Percentiles rank a stretch among this genome's conserved stretches.
Evolutionary conservation across 225 moss, liverwort and hornwort genomes (phyloP).

Genomic region (Pseudoscleropodium purum): DNA sequence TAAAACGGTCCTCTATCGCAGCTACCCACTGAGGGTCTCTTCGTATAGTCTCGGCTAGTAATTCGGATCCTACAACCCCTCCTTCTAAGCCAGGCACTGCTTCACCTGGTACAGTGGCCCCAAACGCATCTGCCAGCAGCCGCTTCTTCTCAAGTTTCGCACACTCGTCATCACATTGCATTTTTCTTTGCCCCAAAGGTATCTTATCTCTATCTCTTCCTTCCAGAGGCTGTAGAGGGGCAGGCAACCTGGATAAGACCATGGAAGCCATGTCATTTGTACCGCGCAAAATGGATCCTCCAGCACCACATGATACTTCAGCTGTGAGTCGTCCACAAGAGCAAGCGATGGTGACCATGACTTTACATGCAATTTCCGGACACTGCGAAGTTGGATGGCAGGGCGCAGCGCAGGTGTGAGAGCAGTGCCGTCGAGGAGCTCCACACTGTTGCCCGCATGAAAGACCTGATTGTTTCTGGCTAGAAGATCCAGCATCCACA

Average conservation of each 20-base stretch:
- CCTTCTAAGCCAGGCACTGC: slow-evolving; percentile 46
- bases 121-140: slow-evolving; percentile 88
- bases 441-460: slow-evolving; percentile 85
- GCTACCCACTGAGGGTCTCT: slow-evolving; percentile 91
- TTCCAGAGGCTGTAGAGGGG: slow-evolving; percentile 70
- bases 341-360: slow-evolving; percentile 64
- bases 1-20: slow-evolving; percentile 83
- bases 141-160: slow-evolving; percentile 83
- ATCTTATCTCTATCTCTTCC: slow-evolving; percentile 52
- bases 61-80: slow-evolving; percentile 63
- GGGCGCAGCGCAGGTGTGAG: slow-evolving; percentile 68
- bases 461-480: slow-evolving; percentile 16
- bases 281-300: slow-evolving; percentile 35
- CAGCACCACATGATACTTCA: slow-evolving; percentile 85
- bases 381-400: slow-evolving; percentile 79
- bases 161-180: slow-evolving; percentile 85
- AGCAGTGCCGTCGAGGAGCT: slow-evolving; percentile 88
- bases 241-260: slow-evolving; percentile 51
- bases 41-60: slow-evolving; percentile 63
- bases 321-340: slow-evolving; percentile 76
- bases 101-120: slow-evolving; percentile 65
- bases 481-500: slow-evolving; percentile 14
- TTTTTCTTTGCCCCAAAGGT: slow-evolving; percentile 71
- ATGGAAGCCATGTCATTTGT: slow-evolving; percentile 51
- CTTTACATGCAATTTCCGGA: slow-evolving; percentile 80